These are phyloP conservation scores for Musa balbisiana DNA, from an alignment of 202 grass and related monocot genomes.

Conservation along the genomic window DNA sequence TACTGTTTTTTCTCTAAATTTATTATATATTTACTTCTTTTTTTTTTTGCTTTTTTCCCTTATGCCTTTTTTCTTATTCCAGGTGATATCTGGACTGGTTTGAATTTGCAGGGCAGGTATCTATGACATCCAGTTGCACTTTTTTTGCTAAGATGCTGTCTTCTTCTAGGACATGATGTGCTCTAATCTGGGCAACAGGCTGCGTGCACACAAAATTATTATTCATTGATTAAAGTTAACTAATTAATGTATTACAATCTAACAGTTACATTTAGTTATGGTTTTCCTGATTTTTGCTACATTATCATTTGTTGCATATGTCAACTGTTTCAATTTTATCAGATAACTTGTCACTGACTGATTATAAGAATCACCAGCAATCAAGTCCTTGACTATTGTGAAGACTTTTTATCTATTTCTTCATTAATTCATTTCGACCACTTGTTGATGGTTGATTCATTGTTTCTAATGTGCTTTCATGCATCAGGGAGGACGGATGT, in stretches of 20 bases:
- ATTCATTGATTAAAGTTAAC: background rate
- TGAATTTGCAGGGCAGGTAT: slow-evolving; percentile 15
- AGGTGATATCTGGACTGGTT: slow-evolving; percentile 12
- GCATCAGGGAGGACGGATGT: slow-evolving; percentile 4
- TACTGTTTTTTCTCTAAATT: background rate
- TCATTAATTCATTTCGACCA: background rate
- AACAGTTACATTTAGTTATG: background rate
- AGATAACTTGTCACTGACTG: background rate
- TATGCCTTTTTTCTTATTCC: background rate
- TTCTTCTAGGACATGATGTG: background rate
- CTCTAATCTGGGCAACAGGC: background rate
- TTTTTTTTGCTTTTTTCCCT: background rate
- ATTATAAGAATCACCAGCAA: too few relatives aligned
- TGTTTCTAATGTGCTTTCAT: background rate
- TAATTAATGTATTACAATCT: background rate
- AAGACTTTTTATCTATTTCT: background rate
- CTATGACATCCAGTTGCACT: background rate
- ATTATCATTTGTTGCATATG: background rate
- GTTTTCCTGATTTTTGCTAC: background rate
- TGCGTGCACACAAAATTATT: background rate
- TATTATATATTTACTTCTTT: background rate
- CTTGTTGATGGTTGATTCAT: slow-evolving; percentile 1
- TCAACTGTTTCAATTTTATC: background rate
- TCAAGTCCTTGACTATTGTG: background rate
- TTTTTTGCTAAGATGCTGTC: background rate